Percentiles rank a stretch among this genome's conserved stretches.
phyloP scores from a whole-genome alignment of 495 filamentous ascomycete genomes.

The Penicillium canescens region DNA sequence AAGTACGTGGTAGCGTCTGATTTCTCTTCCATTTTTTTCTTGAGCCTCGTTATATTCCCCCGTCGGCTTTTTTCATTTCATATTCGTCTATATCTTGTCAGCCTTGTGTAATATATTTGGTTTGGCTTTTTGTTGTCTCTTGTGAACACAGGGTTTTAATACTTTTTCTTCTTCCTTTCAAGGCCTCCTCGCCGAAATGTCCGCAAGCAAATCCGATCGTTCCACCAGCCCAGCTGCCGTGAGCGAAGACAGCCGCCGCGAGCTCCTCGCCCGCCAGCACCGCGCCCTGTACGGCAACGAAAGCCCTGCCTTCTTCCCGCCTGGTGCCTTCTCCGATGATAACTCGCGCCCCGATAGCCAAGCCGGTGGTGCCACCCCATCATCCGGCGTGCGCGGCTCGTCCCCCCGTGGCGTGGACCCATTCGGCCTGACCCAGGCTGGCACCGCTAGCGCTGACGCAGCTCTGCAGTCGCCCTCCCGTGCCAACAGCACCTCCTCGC shows the following conservation, averaged over 20 bases:
- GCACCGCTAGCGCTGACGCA: conserved; percentile 39
- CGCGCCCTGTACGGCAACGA: conserved; percentile 86
- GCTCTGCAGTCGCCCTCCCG: conserved; percentile 68
- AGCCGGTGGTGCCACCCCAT: conserved; percentile 55
- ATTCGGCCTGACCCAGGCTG: conserved; percentile 53
- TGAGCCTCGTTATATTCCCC: conserved; percentile 36
- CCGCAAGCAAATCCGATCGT: conserved; percentile 83
- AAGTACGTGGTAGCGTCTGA: conserved; percentile 70
- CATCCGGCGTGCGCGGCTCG: conserved; percentile 51
- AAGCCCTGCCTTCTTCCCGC: conserved; percentile 58
- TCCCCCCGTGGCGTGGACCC: conserved; percentile 67
- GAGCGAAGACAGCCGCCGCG: conserved; percentile 95
- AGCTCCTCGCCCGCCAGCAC: conserved; percentile 93
- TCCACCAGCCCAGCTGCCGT: conserved; percentile 86
- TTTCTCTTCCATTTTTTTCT: conserved; percentile 32
- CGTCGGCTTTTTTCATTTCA: conserved; percentile 26
- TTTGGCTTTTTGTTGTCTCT: conserved; percentile 23
- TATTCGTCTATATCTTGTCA: conserved; percentile 41
- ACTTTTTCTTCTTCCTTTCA: conserved; percentile 42
- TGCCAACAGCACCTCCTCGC: conserved; percentile 87
- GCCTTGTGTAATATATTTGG: conserved; percentile 53
- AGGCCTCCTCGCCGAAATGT: conserved; percentile 82
- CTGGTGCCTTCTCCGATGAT: conserved; percentile 64
- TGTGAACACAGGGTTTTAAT: conserved; percentile 50
- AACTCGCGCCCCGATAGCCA: conserved; percentile 59